These are phyloP conservation scores for Xanthoparmelia taractica DNA, from an alignment of 495 filamentous ascomycete species.

Conservation along the genomic window DNA sequence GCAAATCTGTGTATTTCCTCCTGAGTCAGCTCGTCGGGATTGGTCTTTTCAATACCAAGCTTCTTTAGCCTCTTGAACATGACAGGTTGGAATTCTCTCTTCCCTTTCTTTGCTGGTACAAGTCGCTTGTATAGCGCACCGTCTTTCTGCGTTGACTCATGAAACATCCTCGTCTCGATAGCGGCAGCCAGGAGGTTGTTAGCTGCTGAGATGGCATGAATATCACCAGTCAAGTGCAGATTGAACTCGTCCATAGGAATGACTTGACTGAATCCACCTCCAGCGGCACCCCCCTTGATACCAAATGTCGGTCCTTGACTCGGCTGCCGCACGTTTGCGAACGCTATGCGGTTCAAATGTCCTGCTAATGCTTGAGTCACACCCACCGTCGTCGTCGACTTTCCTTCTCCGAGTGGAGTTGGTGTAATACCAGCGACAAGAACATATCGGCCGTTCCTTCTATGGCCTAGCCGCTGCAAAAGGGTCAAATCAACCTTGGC, in stretches of 20 bases:
- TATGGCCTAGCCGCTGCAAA: conserved; percentile 75
- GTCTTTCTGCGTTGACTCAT: conserved; percentile 91
- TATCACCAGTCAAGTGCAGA: conserved; percentile 92
- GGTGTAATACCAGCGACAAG: conserved; percentile 93
- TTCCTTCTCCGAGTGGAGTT: conserved; percentile 95
- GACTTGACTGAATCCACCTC: conserved; percentile 95
- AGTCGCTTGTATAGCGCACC: conserved; percentile 80
- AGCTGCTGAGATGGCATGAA: conserved; percentile 92
- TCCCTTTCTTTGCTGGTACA: conserved; percentile 84
- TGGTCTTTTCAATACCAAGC: conserved; percentile 88
- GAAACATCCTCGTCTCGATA: conserved; percentile 97
- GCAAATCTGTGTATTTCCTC: conserved; percentile 86
- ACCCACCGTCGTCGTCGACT: conserved; percentile 97
- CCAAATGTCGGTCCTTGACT: conserved; percentile 97
- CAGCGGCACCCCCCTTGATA: conserved; percentile 96
- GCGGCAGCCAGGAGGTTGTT: conserved; percentile 98
- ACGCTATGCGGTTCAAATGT: conserved; percentile 76
- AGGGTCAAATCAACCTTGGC: conserved; percentile 82
- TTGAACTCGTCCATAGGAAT: conserved; percentile 99
- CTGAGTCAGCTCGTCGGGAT: conserved; percentile 79
- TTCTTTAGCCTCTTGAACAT: conserved; percentile 92
- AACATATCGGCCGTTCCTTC: conserved; percentile 81
- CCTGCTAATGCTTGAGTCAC: conserved; percentile 89
- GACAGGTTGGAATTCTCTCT: conserved; percentile 74
- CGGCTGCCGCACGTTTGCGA: conserved; percentile 95